phyloP scores from a whole-genome alignment of 225 moss, liverwort and hornwort genomes.

The Thuidium tamariscinum region DNA sequence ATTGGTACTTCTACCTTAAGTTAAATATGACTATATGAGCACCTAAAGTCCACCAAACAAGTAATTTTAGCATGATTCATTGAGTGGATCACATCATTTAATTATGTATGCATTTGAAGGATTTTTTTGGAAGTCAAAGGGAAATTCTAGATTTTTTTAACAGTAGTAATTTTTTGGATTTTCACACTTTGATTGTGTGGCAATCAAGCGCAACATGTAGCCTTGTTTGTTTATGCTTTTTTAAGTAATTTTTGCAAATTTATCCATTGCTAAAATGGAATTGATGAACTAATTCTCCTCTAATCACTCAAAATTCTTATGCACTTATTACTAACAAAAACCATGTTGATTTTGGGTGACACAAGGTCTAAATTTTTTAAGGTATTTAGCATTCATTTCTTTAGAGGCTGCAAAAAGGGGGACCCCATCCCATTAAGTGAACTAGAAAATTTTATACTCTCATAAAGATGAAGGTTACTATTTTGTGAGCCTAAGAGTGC shows the following conservation, averaged over 20 bases:
- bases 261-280: background rate
- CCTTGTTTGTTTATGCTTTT: background rate
- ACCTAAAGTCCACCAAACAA: background rate
- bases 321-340: rapidly evolving
- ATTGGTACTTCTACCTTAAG: too few relatives aligned
- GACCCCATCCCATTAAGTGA: background rate
- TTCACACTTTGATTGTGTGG: rapidly evolving
- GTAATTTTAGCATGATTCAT: background rate
- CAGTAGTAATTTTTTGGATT: background rate
- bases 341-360: rapidly evolving
- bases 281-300: rapidly evolving
- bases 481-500: too few relatives aligned
- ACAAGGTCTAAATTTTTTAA: rapidly evolving
- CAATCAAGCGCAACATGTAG: background rate
- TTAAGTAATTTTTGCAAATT: background rate
- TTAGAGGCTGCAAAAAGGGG: rapidly evolving
- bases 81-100: background rate
- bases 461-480: too few relatives aligned
- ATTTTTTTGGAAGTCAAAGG: background rate
- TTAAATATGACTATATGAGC: too few relatives aligned
- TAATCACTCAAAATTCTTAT: rapidly evolving
- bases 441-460: background rate
- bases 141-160: background rate
- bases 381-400: background rate
- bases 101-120: background rate